Base-by-base conservation (phyloP, 208 protist species). In the Polymyxa betae region DNA sequence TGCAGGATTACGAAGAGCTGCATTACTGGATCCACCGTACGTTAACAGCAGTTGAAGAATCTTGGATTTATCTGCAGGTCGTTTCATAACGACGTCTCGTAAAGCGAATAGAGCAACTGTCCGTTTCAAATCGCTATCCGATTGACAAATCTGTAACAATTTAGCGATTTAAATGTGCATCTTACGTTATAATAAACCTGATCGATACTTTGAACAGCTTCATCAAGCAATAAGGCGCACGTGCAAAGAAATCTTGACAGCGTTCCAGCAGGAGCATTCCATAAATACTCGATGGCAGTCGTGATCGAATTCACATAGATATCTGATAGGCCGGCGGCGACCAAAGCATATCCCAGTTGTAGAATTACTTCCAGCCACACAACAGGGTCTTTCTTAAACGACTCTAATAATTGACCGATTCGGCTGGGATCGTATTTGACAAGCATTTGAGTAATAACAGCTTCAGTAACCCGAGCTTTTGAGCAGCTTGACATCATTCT, bases 21-120 rank as follows among this genome's bases (percentile, higher is more conserved):
- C n/a, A 43, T 82, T 82, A 20, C 16, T 16, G 16, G 72, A 82
- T 82, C 16, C n/a, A 40, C 16, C 16, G n/a, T 82, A 82, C 72
- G 5, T 45, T n/a, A 82, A 43, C 5, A 82, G 5, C 16, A 5
- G 35, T 20, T 82, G 5, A 12, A 82, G 40, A 43, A 82, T 35
- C 12, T 5, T 43, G 5, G 5, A 5, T 12, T n/a, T 35, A 82
- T 82, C n/a, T 20, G 72, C 72, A 20, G 72, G 72, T 5, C 72
- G 72, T n/a, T 82, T 82, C 72, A 82, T 40, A 35, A 82, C n/a
- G 16, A 82, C 72, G n/a, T 82, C n/a, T 35, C 72, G 72, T n/a
- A 82, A 43, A 35, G 72, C 72, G 72, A 82, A 82, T 43, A 82
- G n/a, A 5, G 72, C 72, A 12, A 35, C 24, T 29, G 49, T 60